phyloP scores from a whole-genome alignment of 2,329 filamentous ascomycete species.

The Aspergillus fumigatiaffinis region DNA sequence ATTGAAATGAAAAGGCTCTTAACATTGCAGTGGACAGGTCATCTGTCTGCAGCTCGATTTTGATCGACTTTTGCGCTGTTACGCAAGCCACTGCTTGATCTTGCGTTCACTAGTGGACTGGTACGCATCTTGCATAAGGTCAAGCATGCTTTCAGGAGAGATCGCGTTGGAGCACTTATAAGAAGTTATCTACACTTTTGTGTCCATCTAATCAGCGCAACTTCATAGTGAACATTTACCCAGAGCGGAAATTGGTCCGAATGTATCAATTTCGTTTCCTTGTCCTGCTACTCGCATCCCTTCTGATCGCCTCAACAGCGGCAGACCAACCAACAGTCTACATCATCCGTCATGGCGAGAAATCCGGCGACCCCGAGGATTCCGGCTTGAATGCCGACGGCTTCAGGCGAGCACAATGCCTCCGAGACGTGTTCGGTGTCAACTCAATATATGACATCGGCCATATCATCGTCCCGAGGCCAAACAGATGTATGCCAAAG shows the following conservation, averaged over 20 bases:
- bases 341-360: constrained; percentile 31
- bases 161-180: neutral
- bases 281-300: neutral
- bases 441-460: constrained; percentile 22
- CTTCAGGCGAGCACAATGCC: constrained; percentile 23
- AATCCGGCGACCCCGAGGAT: constrained; percentile 19
- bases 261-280: neutral
- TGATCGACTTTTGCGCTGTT: neutral
- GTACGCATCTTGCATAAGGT: neutral
- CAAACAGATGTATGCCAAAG: constrained; percentile 19
- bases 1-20: too few relatives aligned
- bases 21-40: neutral
- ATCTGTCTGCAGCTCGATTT: neutral
- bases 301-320: constrained; percentile 1
- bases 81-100: neutral
- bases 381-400: constrained; percentile 23
- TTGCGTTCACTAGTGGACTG: neutral
- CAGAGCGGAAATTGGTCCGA: neutral
- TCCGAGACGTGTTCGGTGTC: constrained; percentile 24
- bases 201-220: neutral
- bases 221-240: neutral
- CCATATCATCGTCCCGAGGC: constrained; percentile 25
- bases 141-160: neutral
- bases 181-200: neutral
- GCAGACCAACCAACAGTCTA: constrained; percentile 21